phyloP scores from a whole-genome alignment of 148 eudicot genomes.

The Nepenthes gracilis region DNA sequence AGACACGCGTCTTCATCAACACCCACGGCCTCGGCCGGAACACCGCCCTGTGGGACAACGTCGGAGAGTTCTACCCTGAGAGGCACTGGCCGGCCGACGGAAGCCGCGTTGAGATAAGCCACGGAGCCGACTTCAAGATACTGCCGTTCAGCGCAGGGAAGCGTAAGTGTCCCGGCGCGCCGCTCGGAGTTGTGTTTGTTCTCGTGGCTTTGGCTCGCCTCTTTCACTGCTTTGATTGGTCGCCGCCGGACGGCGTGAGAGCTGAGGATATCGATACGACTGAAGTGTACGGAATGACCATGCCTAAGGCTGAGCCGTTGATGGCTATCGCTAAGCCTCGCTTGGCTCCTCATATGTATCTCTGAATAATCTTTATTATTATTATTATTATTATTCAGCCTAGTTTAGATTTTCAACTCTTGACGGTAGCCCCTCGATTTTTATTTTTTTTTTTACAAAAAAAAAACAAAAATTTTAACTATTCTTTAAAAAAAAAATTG shows the following conservation, averaged over 20 bases:
- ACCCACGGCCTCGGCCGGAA: slow-evolving; percentile 85
- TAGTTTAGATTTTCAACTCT: too few species aligned
- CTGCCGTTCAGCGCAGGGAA: slow-evolving; percentile 90
- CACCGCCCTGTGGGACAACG: slow-evolving; percentile 46
- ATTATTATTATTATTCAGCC: too few species aligned
- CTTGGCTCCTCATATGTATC: slow-evolving; percentile 45
- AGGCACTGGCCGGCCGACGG: slow-evolving; percentile 51
- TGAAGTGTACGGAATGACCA: slow-evolving; percentile 98
- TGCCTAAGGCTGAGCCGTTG: slow-evolving; percentile 79
- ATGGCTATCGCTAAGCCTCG: slow-evolving; percentile 71
- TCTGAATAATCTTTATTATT: not conserved
- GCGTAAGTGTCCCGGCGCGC: slow-evolving; percentile 94
- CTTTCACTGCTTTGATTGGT: slow-evolving; percentile 76
- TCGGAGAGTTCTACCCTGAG: slow-evolving; percentile 65
- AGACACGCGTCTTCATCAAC: slow-evolving; percentile 94
- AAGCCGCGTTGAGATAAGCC: slow-evolving; percentile 93
- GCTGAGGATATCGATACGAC: slow-evolving; percentile 52
- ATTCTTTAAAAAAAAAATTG: too few species aligned
- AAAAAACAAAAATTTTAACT: too few species aligned
- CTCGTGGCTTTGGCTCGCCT: slow-evolving; percentile 84
- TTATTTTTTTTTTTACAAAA: too few species aligned
- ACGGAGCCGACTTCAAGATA: slow-evolving; percentile 86
- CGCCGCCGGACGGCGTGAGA: slow-evolving; percentile 50
- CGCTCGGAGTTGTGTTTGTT: slow-evolving; percentile 79
- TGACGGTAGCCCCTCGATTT: too few species aligned